These are phyloP conservation scores for Kockovaella imperatae DNA, from an alignment of 768 basidiomycete genomes.

Conservation along the genomic window DNA sequence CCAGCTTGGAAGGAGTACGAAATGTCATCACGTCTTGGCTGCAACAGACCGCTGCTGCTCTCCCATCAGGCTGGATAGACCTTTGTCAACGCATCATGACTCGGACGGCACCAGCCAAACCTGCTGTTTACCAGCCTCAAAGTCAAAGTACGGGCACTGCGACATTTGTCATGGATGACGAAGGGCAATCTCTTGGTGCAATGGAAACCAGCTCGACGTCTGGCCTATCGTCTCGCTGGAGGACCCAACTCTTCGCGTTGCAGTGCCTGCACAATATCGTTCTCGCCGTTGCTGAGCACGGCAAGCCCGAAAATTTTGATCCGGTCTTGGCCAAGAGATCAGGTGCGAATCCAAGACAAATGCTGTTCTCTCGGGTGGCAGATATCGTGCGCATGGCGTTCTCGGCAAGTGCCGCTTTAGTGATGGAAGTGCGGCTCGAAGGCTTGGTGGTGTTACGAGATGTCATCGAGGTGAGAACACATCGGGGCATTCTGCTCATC, in stretches of 20 bases:
- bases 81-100: conserved; percentile 96
- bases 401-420: conserved; percentile 91
- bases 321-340: conserved; percentile 54
- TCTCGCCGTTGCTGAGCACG: conserved; percentile 61
- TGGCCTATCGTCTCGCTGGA: conserved; percentile 63
- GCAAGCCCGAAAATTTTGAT: conserved; percentile 76
- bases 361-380: conserved; percentile 75
- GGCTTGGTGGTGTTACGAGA: conserved; percentile 82
- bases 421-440: conserved; percentile 86
- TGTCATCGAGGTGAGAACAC: conserved; percentile 69
- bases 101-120: conserved; percentile 76
- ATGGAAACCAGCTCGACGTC: conserved; percentile 12
- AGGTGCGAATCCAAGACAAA: conserved; percentile 45
- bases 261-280: conserved; percentile 88
- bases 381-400: conserved; percentile 98
- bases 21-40: conserved; percentile 92
- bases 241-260: conserved; percentile 90
- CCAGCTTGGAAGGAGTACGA: conserved; percentile 83
- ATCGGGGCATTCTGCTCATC: conserved; percentile 3
- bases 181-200: conserved; percentile 68
- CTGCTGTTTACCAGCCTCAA: conserved; percentile 35
- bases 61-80: conserved; percentile 97
- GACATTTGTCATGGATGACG: conserved; percentile 66
- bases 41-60: conserved; percentile 82
- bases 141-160: conserved; percentile 6